Base-by-base conservation (phyloP, 352 stramenopile genomes). In the Globisporangium camurandrum region DNA sequence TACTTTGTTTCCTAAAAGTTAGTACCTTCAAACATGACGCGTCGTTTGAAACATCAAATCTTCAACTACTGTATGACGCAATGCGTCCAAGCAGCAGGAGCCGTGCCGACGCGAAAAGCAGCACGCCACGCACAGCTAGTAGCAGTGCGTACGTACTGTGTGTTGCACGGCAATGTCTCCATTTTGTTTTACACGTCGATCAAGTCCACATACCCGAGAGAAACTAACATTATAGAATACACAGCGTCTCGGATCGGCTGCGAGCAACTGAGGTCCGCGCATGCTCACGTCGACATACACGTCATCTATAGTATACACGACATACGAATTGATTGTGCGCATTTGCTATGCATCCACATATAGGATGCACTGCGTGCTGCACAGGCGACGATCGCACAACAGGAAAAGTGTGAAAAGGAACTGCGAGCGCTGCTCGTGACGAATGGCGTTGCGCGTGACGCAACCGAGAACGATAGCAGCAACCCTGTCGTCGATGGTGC, bases 371-470 rank as follows among this genome's bases (percentile, higher is more conserved):
- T 87, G 20, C 51, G 52, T 47, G 60, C 56, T 27, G 77, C 77
- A 10, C 70, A 83, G 51, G 56, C 62, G 26, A 86, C 70, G 24
- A 87, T 89, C 38, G 63, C 66, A 2, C 61, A 69, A 39, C 75
- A 89, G 38, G 70, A 86, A 38, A 77, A 71, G 51, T 66, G 75
- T 0, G 72, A 87, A 50, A 66, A 76, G 38, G 66, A 89, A 28
- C 51, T 89, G 47, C 72, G 67, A 17, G 55, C 66, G 31, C 49
- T 84, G 12, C 62, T 86, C 8, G 67, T 71, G 31, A 64, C 66
- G 19, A 60, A 75, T 14, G 70, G 69, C 8, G 59, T 72, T 11
- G 60, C 59, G 7, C 31, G 66, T 27, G 69, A 69, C 17, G 50
- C 60, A 19, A 56, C 46, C 0, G 48, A 64, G 20, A 61, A n/a